phyloP scores from a whole-genome alignment of 1,284 basidiomycete genomes.

The Coniferiporia sulphurascens region DNA sequence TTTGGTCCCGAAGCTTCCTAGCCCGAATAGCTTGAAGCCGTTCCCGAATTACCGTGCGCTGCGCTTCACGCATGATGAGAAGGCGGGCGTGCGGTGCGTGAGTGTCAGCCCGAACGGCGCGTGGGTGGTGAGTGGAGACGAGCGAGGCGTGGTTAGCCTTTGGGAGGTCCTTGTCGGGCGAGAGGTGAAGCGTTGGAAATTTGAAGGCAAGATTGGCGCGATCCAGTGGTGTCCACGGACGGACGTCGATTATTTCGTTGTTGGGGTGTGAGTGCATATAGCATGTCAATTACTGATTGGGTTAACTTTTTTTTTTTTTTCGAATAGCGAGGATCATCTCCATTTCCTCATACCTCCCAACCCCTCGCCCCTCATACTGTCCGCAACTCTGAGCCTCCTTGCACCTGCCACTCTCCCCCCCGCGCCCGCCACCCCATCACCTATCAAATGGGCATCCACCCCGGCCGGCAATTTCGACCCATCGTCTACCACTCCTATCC shows the following conservation, averaged over 20 bases:
- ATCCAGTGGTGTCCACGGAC: constrained; percentile 92
- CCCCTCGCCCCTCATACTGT: constrained; percentile 52
- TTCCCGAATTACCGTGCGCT: constrained; percentile 89
- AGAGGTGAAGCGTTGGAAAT: constrained; percentile 86
- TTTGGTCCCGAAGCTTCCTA: constrained; percentile 94
- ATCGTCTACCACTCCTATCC: constrained; percentile 49
- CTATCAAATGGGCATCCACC: constrained; percentile 61
- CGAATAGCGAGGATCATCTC: constrained; percentile 68
- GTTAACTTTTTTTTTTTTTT: constrained; percentile 4
- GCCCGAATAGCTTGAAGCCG: constrained; percentile 86
- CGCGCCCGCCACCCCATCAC: constrained; percentile 51
- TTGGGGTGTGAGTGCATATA: constrained; percentile 68
- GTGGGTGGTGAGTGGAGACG: constrained; percentile 92
- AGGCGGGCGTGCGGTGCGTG: constrained; percentile 70
- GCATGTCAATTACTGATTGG: not conserved
- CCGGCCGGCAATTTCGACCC: constrained; percentile 36
- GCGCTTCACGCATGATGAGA: constrained; percentile 62
- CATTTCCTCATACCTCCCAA: constrained; percentile 83
- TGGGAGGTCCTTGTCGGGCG: constrained; percentile 95
- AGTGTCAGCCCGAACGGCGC: constrained; percentile 84
- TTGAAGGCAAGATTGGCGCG: constrained; percentile 77
- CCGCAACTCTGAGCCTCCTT: constrained; percentile 61
- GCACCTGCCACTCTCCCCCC: constrained; percentile 61
- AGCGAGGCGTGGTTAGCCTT: constrained; percentile 80
- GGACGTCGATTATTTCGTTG: constrained; percentile 80